phyloP scores from a whole-genome alignment of 2,329 filamentous ascomycete species.

The Ascosphaera pollenicola region DNA sequence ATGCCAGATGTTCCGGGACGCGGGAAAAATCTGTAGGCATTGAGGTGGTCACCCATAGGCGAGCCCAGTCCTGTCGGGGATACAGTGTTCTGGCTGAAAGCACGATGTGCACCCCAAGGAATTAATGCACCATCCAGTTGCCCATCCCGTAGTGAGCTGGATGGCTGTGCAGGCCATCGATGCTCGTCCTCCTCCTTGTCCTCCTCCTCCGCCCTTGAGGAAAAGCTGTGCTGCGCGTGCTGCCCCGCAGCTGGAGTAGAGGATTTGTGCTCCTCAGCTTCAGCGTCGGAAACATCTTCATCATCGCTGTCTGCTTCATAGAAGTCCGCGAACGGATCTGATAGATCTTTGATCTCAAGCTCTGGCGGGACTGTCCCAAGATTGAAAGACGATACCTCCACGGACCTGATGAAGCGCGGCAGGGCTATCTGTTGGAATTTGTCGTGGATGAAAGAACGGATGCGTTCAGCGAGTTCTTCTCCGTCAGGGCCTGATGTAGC shows the following conservation, averaged over 20 bases:
- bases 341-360: slow-evolving; percentile 89
- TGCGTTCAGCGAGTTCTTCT: slow-evolving; percentile 57
- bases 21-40: slow-evolving; percentile 18
- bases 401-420: slow-evolving; percentile 89
- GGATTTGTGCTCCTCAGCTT: background rate
- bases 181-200: background rate
- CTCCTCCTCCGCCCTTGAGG: background rate
- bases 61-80: slow-evolving; percentile 15
- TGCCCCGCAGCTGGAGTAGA: background rate
- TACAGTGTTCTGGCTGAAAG: background rate
- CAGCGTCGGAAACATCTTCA: slow-evolving; percentile 22
- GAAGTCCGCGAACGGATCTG: slow-evolving; percentile 85
- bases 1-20: slow-evolving; percentile 25
- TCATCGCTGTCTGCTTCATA: slow-evolving; percentile 53
- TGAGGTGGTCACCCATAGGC: slow-evolving; percentile 17
- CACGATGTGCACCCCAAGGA: background rate
- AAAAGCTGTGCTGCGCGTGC: background rate
- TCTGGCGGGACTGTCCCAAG: slow-evolving; percentile 68
- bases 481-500: slow-evolving; percentile 80
- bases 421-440: slow-evolving; percentile 84
- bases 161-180: slow-evolving; percentile 5
- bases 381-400: slow-evolving; percentile 82
- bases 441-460: slow-evolving; percentile 83
- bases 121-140: background rate
- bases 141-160: slow-evolving; percentile 6